Percentiles rank a stretch among this genome's conserved stretches.
Evolutionary conservation across 352 stramenopile species (phyloP).

Genomic region (Pythium chondricola): DNA sequence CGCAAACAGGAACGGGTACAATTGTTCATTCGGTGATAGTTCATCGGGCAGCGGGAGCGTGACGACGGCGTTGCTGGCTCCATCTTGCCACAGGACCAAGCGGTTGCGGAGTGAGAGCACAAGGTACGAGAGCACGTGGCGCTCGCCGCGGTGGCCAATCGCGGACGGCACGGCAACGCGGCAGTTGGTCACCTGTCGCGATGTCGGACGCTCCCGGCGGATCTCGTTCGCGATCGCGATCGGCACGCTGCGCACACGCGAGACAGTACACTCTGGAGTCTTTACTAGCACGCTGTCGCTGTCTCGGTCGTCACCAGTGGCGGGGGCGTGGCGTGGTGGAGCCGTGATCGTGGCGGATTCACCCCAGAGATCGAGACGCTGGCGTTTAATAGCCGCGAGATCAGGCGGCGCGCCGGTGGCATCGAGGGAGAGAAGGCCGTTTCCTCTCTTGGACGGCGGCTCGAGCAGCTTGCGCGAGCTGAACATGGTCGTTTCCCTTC

Average conservation of each 20-base stretch:
- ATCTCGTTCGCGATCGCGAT: conserved; percentile 39
- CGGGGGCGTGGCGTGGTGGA: too few species aligned
- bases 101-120: conserved; percentile 48
- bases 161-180: conserved; percentile 16
- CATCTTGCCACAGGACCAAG: conserved; percentile 64
- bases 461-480: conserved; percentile 62
- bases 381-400: conserved; percentile 37
- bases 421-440: conserved; percentile 28
- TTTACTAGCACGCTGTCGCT: conserved; percentile 35
- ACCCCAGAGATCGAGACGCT: conserved; percentile 42
- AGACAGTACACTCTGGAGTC: conserved; percentile 48
- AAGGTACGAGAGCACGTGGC: conserved; percentile 50
- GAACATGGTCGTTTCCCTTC: conserved; percentile 41
- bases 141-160: conserved; percentile 21
- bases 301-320: conserved; percentile 9
- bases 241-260: conserved; percentile 35
- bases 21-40: conserved; percentile 33
- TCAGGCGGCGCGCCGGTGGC: conserved; percentile 4
- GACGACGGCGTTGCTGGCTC: conserved; percentile 26
- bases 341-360: too few species aligned
- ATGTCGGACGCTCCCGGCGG: conserved; percentile 28
- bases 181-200: conserved; percentile 14
- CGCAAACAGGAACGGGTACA: conserved; percentile 64
- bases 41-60: conserved; percentile 51
- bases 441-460: conserved; percentile 52